Conservation (phyloP, 1,284 basidiomycete species). For the Cryptococcus amylolentus region DNA sequence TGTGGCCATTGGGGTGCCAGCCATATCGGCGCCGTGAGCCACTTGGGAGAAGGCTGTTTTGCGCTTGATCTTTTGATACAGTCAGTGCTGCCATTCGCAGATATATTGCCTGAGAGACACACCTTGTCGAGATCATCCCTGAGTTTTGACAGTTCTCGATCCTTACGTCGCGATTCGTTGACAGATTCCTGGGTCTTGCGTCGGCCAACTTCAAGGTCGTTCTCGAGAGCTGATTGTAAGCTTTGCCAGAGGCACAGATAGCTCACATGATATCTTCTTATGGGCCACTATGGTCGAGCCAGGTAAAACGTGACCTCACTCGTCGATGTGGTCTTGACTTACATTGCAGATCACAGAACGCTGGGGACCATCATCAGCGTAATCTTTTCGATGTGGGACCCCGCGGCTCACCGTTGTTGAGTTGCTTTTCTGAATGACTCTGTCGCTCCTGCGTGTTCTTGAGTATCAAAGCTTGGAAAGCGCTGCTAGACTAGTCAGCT, state of each 20-base stretch:
- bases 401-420: constrained; percentile 16
- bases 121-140: constrained; percentile 16
- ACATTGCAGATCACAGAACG: constrained; percentile 18
- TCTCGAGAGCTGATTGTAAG: constrained; percentile 9
- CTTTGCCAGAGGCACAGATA: not conserved
- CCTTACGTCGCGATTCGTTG: constrained; percentile 17
- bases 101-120: not conserved
- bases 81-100: not conserved
- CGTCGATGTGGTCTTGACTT: not conserved
- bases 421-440: constrained; percentile 16
- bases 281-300: constrained; percentile 9
- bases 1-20: no score
- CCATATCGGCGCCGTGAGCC: constrained; percentile 1
- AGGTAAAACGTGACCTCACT: not conserved
- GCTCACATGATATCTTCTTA: constrained; percentile 17
- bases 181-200: constrained; percentile 12
- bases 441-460: constrained; percentile 25
- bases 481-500: constrained; percentile 8
- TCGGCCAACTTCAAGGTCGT: constrained; percentile 10
- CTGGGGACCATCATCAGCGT: constrained; percentile 6
- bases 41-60: constrained; percentile 11
- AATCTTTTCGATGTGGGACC: not conserved
- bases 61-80: constrained; percentile 17
- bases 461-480: constrained; percentile 23
- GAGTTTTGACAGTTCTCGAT: constrained; percentile 15